Percentiles rank a stretch among this genome's conserved stretches.
phyloP scores from a whole-genome alignment of 352 stramenopile genomes.

The Globisporangium ultimum region DNA sequence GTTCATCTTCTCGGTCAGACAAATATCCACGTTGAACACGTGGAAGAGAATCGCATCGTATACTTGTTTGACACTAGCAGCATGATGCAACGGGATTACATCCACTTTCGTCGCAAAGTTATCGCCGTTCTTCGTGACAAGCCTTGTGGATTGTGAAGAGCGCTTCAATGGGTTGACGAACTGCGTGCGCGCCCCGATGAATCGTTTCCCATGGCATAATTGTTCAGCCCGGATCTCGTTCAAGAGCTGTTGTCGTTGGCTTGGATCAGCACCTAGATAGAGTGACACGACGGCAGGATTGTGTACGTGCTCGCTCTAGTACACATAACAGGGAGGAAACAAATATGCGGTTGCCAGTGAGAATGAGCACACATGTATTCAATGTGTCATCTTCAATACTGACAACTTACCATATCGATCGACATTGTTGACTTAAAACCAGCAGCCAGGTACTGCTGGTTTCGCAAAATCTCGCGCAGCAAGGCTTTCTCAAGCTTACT shows the following conservation, averaged over 20 bases:
- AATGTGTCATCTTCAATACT: too few species aligned
- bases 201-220: too few species aligned
- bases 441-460: constrained; percentile 8
- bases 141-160: neutral
- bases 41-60: constrained; percentile 1
- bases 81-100: neutral
- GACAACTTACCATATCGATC: neutral
- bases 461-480: constrained; percentile 6
- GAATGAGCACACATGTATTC: neutral
- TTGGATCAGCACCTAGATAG: neutral
- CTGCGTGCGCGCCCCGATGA: neutral
- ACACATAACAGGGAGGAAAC: neutral
- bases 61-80: constrained; percentile 6
- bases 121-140: neutral
- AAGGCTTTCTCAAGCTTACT: constrained; percentile 6
- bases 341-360: too few species aligned
- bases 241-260: neutral
- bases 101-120: neutral
- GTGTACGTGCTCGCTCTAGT: constrained; percentile 6
- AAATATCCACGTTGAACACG: constrained; percentile 1
- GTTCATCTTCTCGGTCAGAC: neutral
- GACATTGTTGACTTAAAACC: constrained; percentile 5
- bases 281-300: neutral
- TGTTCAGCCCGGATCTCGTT: too few species aligned
- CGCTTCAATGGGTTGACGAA: neutral